These are phyloP conservation scores for Sugiyamaella boreocaroliniensis DNA, from an alignment of 805 yeast species.

Conservation along the genomic window DNA sequence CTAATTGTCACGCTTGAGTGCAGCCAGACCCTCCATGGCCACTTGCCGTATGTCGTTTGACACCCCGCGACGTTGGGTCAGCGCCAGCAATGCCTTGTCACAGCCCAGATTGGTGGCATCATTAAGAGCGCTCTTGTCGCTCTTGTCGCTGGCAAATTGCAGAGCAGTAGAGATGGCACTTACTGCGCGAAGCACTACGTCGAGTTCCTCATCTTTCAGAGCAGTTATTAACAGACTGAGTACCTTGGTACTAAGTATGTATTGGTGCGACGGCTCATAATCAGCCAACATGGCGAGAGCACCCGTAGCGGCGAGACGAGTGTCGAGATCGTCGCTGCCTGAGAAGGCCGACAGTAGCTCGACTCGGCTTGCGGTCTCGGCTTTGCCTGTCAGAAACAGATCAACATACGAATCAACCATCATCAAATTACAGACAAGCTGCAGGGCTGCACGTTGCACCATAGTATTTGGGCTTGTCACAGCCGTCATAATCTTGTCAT, in stretches of 20 bases:
- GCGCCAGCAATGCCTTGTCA: not conserved
- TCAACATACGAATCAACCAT: slow-evolving; percentile 32
- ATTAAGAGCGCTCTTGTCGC: not conserved
- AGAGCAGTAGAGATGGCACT: not conserved
- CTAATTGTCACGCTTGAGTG: no score
- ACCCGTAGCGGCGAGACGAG: slow-evolving; percentile 35
- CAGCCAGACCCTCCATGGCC: no score
- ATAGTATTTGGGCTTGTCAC: slow-evolving; percentile 41
- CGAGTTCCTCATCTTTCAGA: slow-evolving; percentile 4
- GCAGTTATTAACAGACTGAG: slow-evolving; percentile 13
- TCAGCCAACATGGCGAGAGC: slow-evolving; percentile 35
- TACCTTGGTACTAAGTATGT: slow-evolving; percentile 24
- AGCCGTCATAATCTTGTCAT: slow-evolving; percentile 41
- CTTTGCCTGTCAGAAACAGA: slow-evolving; percentile 29
- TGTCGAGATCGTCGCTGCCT: slow-evolving; percentile 28
- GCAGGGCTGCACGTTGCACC: slow-evolving; percentile 56
- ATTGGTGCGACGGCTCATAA: slow-evolving; percentile 30
- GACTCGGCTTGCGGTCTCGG: slow-evolving; percentile 23
- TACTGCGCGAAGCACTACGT: slow-evolving; percentile 1
- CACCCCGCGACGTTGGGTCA: no score
- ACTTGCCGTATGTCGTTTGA: no score
- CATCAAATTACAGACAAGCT: slow-evolving; percentile 57
- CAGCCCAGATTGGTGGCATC: not conserved
- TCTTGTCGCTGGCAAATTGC: not conserved
- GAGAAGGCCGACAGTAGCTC: slow-evolving; percentile 30